Base-by-base conservation (phyloP, 805 yeast genomes). In the Kuraishia hungarica region DNA sequence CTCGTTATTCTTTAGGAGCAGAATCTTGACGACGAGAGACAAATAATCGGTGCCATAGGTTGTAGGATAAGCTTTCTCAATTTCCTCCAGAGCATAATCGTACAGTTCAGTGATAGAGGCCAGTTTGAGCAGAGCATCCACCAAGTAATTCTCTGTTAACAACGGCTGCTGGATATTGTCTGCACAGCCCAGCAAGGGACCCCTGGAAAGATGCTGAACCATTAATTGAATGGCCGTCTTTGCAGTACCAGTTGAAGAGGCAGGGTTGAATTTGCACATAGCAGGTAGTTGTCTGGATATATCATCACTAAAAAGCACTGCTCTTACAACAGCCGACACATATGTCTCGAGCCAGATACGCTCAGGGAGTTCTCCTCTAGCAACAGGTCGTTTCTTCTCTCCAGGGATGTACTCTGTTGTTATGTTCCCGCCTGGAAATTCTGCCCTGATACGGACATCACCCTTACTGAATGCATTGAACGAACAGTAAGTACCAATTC, bases 381-480 rank as follows among this genome's bases (percentile, higher is more conserved):
- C 78, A 76, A 82, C 86, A 2, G 82, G 82, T 61, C 74, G 78
- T 56, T 70, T 76, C 7, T 82, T 78, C 56, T 77, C 71, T 19
- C 74, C 72, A 48, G 82, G 75, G 1, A 86, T 79, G 57, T 83
- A 73, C 54, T 83, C 69, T 21, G 65, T 59, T 63, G 73, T 52
- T 54, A 74, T 58, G 63, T 64, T 66, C 3, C 71, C 67, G 19
- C 81, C 81, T 0, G 87, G 86, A 58, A 82, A 78, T 51, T 76
- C 74, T 20, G 81, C 78, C 63, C 83, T 67, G 61, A 90, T 82
- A 21, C 97, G 75, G 47, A 92, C 71, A 67, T 93, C 99, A 4
- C 86, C 78, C 55, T 78, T 78, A 46, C 83, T 73, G 63, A 94
- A 89, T 20, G 86, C 77, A 67, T 94, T 92, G 72, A 83, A 89